Percentiles rank a stretch among this genome's conserved stretches.
phyloP scores from a whole-genome alignment of 495 filamentous ascomycete genomes.

The Venustampulla echinocandica region DNA sequence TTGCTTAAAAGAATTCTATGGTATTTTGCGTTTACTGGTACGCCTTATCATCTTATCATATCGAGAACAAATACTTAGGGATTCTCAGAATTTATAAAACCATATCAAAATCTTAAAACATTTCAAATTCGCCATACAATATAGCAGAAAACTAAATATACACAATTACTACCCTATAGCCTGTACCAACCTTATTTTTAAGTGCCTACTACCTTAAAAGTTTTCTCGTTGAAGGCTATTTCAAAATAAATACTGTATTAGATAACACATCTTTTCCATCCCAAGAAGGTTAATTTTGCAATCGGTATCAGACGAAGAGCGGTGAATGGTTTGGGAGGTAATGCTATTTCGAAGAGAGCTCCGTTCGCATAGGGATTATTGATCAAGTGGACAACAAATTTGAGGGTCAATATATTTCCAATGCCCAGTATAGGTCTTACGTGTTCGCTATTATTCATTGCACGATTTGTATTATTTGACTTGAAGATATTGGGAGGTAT shows the following conservation, averaged over 20 bases:
- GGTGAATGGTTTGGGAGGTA: not conserved
- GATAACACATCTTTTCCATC: not conserved
- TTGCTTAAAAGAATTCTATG: too few species aligned
- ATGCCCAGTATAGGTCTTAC: conserved; percentile 46
- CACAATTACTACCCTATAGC: too few species aligned
- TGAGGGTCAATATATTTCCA: conserved; percentile 51
- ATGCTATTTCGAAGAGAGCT: not conserved
- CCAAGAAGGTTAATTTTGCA: not conserved
- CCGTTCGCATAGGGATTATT: not conserved
- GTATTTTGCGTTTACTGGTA: too few species aligned
- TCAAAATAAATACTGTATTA: not conserved
- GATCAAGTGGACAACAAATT: conserved; percentile 26
- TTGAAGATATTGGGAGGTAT: conserved; percentile 38
- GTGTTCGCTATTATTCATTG: conserved; percentile 49
- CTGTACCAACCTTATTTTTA: too few species aligned
- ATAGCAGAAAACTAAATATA: too few species aligned
- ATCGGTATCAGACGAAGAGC: not conserved
- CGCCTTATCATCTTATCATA: too few species aligned
- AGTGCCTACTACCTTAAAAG: too few species aligned
- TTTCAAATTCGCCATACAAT: too few species aligned
- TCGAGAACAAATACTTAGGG: too few species aligned
- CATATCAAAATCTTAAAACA: too few species aligned
- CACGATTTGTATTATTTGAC: conserved; percentile 43
- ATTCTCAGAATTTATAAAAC: too few species aligned
- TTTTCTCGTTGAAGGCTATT: too few species aligned